A percentile compares a stretch with the other conserved stretches of the same genome.
These are phyloP conservation scores for Trichosporon sp. DNA, from an alignment of 1,284 basidiomycete species.

Conservation along the genomic window DNA sequence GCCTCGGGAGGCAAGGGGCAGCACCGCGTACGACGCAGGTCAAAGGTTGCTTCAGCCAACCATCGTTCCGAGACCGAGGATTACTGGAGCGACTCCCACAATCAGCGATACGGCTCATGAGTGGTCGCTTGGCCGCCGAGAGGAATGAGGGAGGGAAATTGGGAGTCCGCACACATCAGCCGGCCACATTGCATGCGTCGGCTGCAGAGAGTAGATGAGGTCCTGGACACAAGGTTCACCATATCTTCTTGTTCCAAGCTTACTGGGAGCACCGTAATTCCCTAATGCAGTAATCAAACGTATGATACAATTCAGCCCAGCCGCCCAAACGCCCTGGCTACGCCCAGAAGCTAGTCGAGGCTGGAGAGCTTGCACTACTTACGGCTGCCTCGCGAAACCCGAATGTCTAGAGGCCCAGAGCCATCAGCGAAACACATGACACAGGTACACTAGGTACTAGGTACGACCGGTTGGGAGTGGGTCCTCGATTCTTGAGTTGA, in stretches of 20 bases:
- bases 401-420: not conserved
- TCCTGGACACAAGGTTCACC: not conserved
- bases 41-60: no score
- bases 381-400: not conserved
- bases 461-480: not conserved
- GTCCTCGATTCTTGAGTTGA: not conserved
- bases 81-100: not conserved
- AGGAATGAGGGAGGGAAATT: no score
- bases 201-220: not conserved
- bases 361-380: not conserved
- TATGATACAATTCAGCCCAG: not conserved
- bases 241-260: constrained; percentile 1
- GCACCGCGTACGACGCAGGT: no score
- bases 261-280: not conserved
- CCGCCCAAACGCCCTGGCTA: not conserved
- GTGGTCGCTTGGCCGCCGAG: no score
- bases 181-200: no score
- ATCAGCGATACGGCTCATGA: no score
- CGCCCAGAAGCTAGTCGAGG: not conserved
- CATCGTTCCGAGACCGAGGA: not conserved
- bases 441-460: not conserved
- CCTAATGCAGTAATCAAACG: not conserved
- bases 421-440: not conserved
- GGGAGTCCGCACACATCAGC: no score
- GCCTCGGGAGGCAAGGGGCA: not conserved